Base-by-base conservation (phyloP, 2,329 filamentous ascomycete genomes). In the Fusarium luffae region DNA sequence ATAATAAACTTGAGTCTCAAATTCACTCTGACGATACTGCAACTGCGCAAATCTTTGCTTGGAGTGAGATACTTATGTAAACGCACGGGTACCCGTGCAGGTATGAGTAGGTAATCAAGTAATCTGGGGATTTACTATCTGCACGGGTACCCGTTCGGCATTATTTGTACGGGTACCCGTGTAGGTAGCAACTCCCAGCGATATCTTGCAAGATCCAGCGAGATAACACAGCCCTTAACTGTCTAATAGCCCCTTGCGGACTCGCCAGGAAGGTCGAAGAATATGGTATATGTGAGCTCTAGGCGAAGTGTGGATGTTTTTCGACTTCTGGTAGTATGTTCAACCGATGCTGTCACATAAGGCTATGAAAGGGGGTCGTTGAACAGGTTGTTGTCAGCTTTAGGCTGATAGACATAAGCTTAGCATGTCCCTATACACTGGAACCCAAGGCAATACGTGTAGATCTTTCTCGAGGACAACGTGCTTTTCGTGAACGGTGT, bases 391-490 rank as follows among this genome's bases (percentile, higher is more conserved):
- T 37, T 18, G 34, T 37, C 34, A 12, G 3, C 18, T n/a, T 5
- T 37, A 4, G 34, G 1, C 34, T 37, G 10, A 6, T 12, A 4
- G 3, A 4, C 10, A 12, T n/a, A 7, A 7, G 5, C 10, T 37
- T 7, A 4, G 18, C 10, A n/a, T 37, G 34, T 10, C 10, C 9
- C 34, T 37, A 18, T 7, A 12, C 5, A 11, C 34, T 37, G 18
- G 10, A n/a, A n/a, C 3, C 0, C 7, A 12, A 11, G 2, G 18
- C 9, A 12, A 37, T 37, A n/a, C 10, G 34, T n/a, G 5, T 10
- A 4, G 18, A 4, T 0, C 1, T 11, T 6, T n/a, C 34, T n/a
- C 5, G 18, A 7, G 10, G 18, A 1, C 12, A 37, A 4, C 10
- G 5, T n/a, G 10, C 4, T n/a, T 37, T 37, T 18, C 18, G 34